Base-by-base conservation (phyloP, 2,329 filamentous ascomycete species). In the Plenodomus lindquistii region DNA sequence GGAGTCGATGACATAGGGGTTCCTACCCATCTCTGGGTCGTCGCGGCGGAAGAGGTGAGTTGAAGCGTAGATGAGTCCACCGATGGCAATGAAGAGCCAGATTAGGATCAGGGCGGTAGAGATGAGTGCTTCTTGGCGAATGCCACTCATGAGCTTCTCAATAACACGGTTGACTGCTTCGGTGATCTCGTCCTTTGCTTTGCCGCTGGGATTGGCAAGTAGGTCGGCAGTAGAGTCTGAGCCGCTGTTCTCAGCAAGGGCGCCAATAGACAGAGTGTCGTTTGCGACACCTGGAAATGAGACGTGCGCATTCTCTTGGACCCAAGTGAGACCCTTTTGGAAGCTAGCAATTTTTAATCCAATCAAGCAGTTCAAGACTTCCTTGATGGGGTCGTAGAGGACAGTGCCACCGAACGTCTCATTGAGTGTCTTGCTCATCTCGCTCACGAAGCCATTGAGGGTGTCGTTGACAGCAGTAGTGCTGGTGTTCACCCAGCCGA, bases 261-360 rank as follows among this genome's bases (percentile, higher is more conserved):
- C 89, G 36, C 92, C 91, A 44, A 86, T 76, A 49, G 89, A 93
- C 75, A 97, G 96, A 1, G 88, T 89, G 68, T 96, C 82, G 62
- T 89, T 87, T 20, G 84, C 79, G 52, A 97, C 85, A 44, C 83
- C 74, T 0, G 94, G 94, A 60, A 99, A 87, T 50, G 84, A 78
- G 60, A 99, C 81, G 53, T 94, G 83, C 3, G 94, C 91, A 68
- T 97, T 78, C 59, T 97, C 87, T 63, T 89, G 84, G 10, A 96
- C 88, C 93, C 93, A 99, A 1, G 89, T 96, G n/a, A 97, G 80
- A 11, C 88, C 94, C 66, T 88, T 87, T 70, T 97, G 85, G 57
- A 99, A 84, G 18, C 85, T 83, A 58, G 89, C 85, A 54, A 97
- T 81, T 77, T 97, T 97, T 65, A 96, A 80, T 7, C 87, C 85